Conservation (phyloP, 495 filamentous ascomycete genomes). For the Zalerion maritima region DNA sequence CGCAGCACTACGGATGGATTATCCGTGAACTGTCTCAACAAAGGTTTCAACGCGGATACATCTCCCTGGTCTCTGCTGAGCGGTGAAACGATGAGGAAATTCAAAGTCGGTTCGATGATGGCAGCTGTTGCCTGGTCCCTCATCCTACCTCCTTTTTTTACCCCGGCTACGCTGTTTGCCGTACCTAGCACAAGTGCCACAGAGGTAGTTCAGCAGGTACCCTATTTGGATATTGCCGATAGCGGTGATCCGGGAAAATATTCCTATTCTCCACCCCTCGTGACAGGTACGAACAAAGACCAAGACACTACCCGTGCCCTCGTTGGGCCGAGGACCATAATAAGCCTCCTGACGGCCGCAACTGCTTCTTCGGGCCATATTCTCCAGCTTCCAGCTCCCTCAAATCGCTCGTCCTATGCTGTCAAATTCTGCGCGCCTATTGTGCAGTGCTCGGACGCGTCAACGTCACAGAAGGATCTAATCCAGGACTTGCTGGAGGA, state of each 20-base stretch:
- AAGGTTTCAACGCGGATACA: constrained; percentile 5
- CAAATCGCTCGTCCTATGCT: constrained; percentile 5
- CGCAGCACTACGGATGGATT: neutral
- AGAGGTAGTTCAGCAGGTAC: neutral
- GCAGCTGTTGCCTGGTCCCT: constrained; percentile 7
- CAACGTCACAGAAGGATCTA: too few relatives aligned
- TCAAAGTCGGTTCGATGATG: constrained; percentile 4
- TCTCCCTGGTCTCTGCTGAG: constrained; percentile 5
- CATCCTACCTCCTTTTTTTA: constrained; percentile 4
- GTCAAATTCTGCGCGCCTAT: constrained; percentile 6
- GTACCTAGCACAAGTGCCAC: neutral
- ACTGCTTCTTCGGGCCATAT: constrained; percentile 9
- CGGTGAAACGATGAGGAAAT: constrained; percentile 7
- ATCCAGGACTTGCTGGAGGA: too few relatives aligned
- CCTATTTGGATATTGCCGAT: constrained; percentile 1
- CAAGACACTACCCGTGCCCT: constrained; percentile 2
- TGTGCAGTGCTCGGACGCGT: constrained; percentile 6
- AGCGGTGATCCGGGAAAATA: too few relatives aligned
- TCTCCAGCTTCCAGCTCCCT: constrained; percentile 7
- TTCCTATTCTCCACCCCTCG: too few relatives aligned
- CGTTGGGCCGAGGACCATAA: constrained; percentile 9
- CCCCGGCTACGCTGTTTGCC: constrained; percentile 11
- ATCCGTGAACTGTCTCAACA: constrained; percentile 7
- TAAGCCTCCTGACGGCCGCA: constrained; percentile 5
- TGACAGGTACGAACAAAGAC: neutral